Evolutionary conservation across 768 basidiomycete species (phyloP).

Genomic region (Crassisporium funariophilum): DNA sequence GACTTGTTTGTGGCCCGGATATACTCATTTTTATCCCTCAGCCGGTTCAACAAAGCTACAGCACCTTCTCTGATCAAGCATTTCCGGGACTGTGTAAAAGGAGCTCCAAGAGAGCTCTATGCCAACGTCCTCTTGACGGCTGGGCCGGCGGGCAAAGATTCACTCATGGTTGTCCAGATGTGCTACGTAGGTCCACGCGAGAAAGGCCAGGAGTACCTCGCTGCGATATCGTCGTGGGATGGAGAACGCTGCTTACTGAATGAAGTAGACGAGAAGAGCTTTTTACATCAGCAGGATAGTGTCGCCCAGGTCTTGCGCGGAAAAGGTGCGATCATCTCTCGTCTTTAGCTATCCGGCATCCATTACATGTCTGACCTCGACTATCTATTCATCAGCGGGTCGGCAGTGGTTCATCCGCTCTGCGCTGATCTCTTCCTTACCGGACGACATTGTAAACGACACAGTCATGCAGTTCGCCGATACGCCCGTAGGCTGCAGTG

Average conservation of each 20-base stretch:
- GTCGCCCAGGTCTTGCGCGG: constrained; percentile 88
- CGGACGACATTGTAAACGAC: constrained; percentile 83
- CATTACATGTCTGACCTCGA: constrained; percentile 10
- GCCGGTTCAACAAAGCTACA: constrained; percentile 86
- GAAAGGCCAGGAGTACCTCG: constrained; percentile 75
- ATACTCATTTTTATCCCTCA: constrained; percentile 32
- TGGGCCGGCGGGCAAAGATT: constrained; percentile 81
- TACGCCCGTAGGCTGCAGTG: constrained; percentile 91
- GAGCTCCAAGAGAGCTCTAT: constrained; percentile 84
- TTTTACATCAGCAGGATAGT: constrained; percentile 88
- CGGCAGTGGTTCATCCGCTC: constrained; percentile 93
- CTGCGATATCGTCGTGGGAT: constrained; percentile 85
- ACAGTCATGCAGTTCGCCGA: constrained; percentile 81
- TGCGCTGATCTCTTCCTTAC: constrained; percentile 77
- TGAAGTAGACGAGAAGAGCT: constrained; percentile 89
- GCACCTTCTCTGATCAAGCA: constrained; percentile 88
- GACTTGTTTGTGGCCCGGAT: constrained; percentile 2
- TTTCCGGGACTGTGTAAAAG: constrained; percentile 91
- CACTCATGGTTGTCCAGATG: constrained; percentile 88
- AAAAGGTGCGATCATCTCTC: constrained; percentile 50
- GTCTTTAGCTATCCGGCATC: neutral
- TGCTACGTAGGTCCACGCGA: constrained; percentile 82
- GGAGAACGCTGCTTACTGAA: constrained; percentile 86
- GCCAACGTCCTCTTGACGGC: constrained; percentile 90
- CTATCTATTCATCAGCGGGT: constrained; percentile 52